phyloP scores from a whole-genome alignment of 2,329 filamentous ascomycete genomes.

The Fusarium sp. region DNA sequence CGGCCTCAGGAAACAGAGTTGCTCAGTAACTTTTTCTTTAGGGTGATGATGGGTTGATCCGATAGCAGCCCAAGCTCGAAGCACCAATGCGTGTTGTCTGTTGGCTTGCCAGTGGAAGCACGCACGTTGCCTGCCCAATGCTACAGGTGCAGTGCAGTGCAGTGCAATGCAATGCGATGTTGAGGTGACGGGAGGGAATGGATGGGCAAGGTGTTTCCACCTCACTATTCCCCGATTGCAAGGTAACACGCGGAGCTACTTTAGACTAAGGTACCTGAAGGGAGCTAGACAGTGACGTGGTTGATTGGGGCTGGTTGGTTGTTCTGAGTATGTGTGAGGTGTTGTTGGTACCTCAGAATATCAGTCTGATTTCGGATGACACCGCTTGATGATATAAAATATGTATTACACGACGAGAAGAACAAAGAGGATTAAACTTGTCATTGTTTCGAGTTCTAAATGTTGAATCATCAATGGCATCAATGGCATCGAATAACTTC shows the following conservation, averaged over 20 bases:
- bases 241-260: slow-evolving; percentile 21
- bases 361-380: slow-evolving; percentile 1
- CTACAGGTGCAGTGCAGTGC: not conserved
- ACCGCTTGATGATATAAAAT: not conserved
- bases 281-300: slow-evolving; percentile 38
- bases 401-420: not conserved
- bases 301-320: slow-evolving; percentile 38
- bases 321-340: slow-evolving; percentile 13
- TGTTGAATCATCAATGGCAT: not conserved
- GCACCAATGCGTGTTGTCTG: slow-evolving; percentile 9
- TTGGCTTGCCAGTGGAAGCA: slow-evolving; percentile 13
- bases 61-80: slow-evolving; percentile 28
- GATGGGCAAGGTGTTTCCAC: slow-evolving; percentile 36
- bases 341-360: slow-evolving; percentile 8
- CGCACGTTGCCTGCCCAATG: slow-evolving; percentile 23
- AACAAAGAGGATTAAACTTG: not conserved
- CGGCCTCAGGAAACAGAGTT: slow-evolving; percentile 26
- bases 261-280: slow-evolving; percentile 15
- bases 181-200: slow-evolving; percentile 5
- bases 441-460: not conserved
- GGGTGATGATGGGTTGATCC: slow-evolving; percentile 4
- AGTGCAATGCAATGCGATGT: slow-evolving; percentile 1
- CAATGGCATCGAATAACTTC: slow-evolving; percentile 1
- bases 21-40: slow-evolving; percentile 7
- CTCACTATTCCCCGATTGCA: slow-evolving; percentile 42